A percentile compares a stretch with the other conserved stretches of the same genome.
phyloP scores from a whole-genome alignment of 2,329 filamentous ascomycete genomes.

The Endothia cerciana region DNA sequence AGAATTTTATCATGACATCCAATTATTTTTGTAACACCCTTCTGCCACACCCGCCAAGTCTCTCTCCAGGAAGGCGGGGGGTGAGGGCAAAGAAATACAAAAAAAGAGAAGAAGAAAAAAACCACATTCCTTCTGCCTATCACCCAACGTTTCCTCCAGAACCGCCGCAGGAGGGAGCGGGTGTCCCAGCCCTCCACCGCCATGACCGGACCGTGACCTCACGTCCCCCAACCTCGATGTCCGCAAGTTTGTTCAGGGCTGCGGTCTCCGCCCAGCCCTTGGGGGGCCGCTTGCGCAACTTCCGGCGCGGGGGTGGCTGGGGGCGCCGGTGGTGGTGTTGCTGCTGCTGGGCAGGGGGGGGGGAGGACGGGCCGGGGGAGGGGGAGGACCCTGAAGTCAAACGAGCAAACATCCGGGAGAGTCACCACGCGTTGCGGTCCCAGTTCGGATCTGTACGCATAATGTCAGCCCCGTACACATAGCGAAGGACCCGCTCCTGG shows the following conservation, averaged over 20 bases:
- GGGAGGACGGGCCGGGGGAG: constrained; percentile 26
- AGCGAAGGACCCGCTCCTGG: too few species aligned
- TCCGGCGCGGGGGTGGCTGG: constrained; percentile 42
- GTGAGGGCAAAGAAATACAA: too few species aligned
- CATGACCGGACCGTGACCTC: not conserved
- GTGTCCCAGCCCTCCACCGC: not conserved
- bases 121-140: not conserved
- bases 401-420: constrained; percentile 38
- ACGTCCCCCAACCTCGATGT: not conserved
- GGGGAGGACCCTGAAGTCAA: constrained; percentile 31
- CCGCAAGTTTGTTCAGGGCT: constrained; percentile 31
- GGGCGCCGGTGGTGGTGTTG: constrained; percentile 30
- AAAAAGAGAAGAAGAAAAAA: too few species aligned
- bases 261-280: constrained; percentile 36
- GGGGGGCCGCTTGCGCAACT: constrained; percentile 48
- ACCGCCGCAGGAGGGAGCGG: not conserved
- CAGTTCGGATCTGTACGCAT: constrained; percentile 72
- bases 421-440: constrained; percentile 88
- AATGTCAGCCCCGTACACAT: not conserved
- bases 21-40: not conserved
- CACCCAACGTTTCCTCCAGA: not conserved
- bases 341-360: constrained; percentile 18
- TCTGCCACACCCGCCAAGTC: not conserved
- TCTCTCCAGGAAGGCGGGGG: too few species aligned
- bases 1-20: not conserved